A percentile compares a stretch with the other conserved stretches of the same genome.
These are phyloP conservation scores for Melastoma malabathricum DNA, from an alignment of 345 rosid species.

Conservation along the genomic window DNA sequence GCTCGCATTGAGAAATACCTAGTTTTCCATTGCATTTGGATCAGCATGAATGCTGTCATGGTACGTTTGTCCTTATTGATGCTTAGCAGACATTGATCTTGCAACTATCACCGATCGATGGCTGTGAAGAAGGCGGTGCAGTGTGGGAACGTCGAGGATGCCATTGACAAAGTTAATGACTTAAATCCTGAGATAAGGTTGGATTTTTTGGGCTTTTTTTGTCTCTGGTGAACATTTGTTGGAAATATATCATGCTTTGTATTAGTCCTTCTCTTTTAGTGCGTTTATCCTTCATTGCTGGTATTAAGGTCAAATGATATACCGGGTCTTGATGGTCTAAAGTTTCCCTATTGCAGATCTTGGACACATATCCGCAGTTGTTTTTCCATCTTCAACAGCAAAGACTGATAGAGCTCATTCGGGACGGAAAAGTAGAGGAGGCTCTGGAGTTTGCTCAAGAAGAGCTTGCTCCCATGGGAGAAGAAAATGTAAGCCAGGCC, in stretches of 20 bases:
- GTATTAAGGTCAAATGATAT: no score
- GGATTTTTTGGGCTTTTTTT: background rate
- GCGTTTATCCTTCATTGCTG: background rate
- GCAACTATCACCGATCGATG: conserved; percentile 87
- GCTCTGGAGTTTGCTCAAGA: conserved; percentile 98
- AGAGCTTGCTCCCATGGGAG: conserved; percentile 97
- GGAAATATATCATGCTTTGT: no score
- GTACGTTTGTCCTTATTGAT: conserved; percentile 31
- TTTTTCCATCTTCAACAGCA: conserved; percentile 99
- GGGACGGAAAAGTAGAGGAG: conserved; percentile 82
- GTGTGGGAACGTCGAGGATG: conserved; percentile 91
- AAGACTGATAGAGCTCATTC: conserved; percentile 84
- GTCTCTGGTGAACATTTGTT: background rate
- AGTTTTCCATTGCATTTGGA: no score
- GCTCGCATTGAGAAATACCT: no score
- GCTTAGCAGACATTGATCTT: conserved; percentile 89
- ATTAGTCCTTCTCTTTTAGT: background rate
- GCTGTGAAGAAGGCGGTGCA: conserved; percentile 98
- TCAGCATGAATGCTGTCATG: no score
- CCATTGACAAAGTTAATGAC: conserved; percentile 89
- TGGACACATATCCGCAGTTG: conserved; percentile 87
- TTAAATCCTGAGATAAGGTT: conserved; percentile 72
- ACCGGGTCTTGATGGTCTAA: background rate
- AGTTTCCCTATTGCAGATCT: conserved; percentile 34
- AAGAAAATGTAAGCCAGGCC: conserved; percentile 52